Evolutionary conservation across 345 rosid species (phyloP), one percentile per base, ranked within the genome.

Genomic region (Nasturtium officinale): DNA sequence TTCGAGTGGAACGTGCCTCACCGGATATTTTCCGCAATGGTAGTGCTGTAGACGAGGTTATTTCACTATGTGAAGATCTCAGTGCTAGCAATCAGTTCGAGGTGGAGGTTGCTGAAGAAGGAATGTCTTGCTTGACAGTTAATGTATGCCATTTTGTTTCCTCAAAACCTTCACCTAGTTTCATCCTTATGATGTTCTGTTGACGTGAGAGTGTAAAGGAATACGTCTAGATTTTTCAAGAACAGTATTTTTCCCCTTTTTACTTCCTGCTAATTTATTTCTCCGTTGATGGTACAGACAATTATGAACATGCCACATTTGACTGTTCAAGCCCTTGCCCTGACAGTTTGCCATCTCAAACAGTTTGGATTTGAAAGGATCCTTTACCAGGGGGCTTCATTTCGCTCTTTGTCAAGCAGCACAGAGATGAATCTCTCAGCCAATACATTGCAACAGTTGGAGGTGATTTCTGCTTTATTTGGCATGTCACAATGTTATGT

Each of bases 321-420:
- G 86, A 90, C 89, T 69, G 82, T 89, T 80, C 89, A 86, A 82
- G 97, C 96, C 45, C 79, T 94, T 65, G 93, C 95, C 66, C 83
- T 91, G 80, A 83, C 83, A 3, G 68, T 80, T 47, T 73, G 82
- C 76, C 93, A 94, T 73, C 90, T 94, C 74, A 91, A 79, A 68
- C 96, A 89, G 77, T 94, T 91, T 87, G 98, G 98, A 69, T 85
- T 89, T 66, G 95, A 91, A 82, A 86, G 89, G 79, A 86, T 94
- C 73, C 30, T 91, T 71, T 83, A 84, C 65, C 81, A 83, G 29
- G 95, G 91, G 65, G 83, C 88, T 53, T 87, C 97, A 51, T 78
- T 91, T 81, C 87, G 88, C 42, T 78, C 97, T 61, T 75, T 87
- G 74, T 83, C 93, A 71, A 83, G 89, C 85, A 84, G 70, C 52